These are phyloP conservation scores for Aspergillus sp. DNA, from an alignment of 2,329 filamentous ascomycete genomes.

Conservation along the genomic window DNA sequence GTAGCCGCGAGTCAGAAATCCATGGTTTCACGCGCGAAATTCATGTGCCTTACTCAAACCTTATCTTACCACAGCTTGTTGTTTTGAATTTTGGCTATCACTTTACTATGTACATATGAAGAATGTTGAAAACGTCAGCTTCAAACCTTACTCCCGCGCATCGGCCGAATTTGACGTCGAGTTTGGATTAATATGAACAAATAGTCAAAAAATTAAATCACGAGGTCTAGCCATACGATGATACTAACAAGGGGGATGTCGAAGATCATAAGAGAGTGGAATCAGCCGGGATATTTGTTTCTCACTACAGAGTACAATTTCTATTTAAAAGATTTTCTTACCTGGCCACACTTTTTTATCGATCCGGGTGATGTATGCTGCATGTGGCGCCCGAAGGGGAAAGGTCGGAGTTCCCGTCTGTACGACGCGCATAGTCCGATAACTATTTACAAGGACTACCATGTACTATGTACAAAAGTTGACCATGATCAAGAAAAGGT, in stretches of 20 bases:
- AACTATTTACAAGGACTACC: background rate
- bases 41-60: no score
- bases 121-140: background rate
- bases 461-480: background rate
- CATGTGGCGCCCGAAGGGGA: constrained; percentile 3
- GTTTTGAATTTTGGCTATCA: no score
- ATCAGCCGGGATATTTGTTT: constrained; percentile 1
- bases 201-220: constrained; percentile 2
- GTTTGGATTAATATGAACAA: background rate
- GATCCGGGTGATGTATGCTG: background rate
- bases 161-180: background rate
- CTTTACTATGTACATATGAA: background rate
- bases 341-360: background rate
- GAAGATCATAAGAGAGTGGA: constrained; percentile 4
- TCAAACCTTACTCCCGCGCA: background rate
- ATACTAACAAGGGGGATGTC: background rate
- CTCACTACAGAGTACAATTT: background rate
- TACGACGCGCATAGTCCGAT: background rate
- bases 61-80: no score
- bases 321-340: background rate
- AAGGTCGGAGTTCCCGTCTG: background rate
- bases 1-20: no score
- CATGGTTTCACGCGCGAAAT: no score
- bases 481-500: no score
- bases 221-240: constrained; percentile 9